Conservation (phyloP, 176 grass and related monocot species). For the Saccharum spontaneum region DNA sequence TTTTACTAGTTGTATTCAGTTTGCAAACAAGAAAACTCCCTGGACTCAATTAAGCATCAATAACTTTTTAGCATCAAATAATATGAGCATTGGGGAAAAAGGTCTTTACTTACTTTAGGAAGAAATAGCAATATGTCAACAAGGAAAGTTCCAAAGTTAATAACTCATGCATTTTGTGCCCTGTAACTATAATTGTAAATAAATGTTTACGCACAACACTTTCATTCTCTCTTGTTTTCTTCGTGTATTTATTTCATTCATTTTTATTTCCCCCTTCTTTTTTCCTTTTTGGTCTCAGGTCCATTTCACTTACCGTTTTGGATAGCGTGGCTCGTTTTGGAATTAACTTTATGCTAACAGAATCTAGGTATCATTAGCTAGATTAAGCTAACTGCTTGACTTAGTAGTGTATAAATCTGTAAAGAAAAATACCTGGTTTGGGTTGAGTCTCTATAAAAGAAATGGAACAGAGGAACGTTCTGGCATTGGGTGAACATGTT, state of each 20-base stretch:
- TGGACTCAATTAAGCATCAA: not conserved
- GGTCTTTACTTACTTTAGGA: not conserved
- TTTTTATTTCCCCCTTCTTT: slow-evolving; percentile 18
- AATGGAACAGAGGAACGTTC: slow-evolving; percentile 62
- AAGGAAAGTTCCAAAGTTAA: not conserved
- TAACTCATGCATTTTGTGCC: slow-evolving; percentile 8
- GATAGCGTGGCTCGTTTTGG: slow-evolving; percentile 23
- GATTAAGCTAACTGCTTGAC: slow-evolving; percentile 14
- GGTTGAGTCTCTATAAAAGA: slow-evolving; percentile 37
- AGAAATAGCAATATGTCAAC: not conserved
- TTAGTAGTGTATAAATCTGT: slow-evolving; percentile 41
- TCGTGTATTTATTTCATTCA: slow-evolving; percentile 12
- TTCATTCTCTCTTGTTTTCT: slow-evolving; percentile 1
- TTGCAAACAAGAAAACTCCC: not conserved
- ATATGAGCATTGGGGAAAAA: not conserved
- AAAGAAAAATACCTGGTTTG: slow-evolving; percentile 37
- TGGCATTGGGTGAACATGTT: slow-evolving; percentile 44
- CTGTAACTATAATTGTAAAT: slow-evolving; percentile 21
- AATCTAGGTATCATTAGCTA: slow-evolving; percentile 40
- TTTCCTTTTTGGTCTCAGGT: slow-evolving; percentile 33
- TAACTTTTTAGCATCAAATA: not conserved
- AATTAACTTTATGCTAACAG: slow-evolving; percentile 32
- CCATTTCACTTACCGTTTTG: slow-evolving; percentile 33
- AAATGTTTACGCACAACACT: not conserved
- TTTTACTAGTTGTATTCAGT: not conserved